These are phyloP conservation scores for Nitzschia sp. DNA, from an alignment of 108 stramenopile genomes.

Conservation along the genomic window DNA sequence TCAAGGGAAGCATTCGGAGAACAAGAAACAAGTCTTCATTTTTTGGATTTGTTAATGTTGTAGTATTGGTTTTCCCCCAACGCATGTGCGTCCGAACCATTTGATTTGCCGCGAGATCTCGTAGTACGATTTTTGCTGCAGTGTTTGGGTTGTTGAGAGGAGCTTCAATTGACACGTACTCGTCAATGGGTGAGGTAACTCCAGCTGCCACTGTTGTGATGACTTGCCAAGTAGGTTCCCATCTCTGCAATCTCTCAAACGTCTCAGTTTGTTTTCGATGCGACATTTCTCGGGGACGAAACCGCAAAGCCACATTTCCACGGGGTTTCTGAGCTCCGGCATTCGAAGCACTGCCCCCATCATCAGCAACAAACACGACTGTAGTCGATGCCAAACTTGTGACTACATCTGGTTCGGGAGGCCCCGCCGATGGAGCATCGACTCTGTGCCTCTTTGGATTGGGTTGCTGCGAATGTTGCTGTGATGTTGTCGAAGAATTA, in stretches of 20 bases:
- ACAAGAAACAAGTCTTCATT: slow-evolving; percentile 50
- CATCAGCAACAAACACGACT: too few species aligned
- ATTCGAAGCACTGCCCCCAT: too few species aligned
- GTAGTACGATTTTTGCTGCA: not conserved
- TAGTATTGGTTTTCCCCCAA: slow-evolving; percentile 3
- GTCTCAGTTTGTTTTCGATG: not conserved
- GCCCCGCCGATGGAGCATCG: too few species aligned
- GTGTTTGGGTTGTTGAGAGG: not conserved
- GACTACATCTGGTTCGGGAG: too few species aligned
- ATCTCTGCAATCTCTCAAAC: slow-evolving; percentile 37
- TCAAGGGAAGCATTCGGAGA: slow-evolving; percentile 56
- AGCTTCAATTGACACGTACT: not conserved
- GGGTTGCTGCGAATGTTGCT: too few species aligned
- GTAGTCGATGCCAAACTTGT: too few species aligned
- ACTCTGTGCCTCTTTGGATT: too few species aligned
- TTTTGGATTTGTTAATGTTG: not conserved
- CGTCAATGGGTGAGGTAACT: slow-evolving; percentile 15
- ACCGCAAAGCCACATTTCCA: not conserved
- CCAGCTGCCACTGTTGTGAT: slow-evolving; percentile 21
- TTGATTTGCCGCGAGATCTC: not conserved
- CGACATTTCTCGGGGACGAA: not conserved
- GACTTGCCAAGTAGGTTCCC: slow-evolving; percentile 67
- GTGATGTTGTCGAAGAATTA: too few species aligned
- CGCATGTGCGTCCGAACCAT: not conserved
- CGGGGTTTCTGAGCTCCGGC: not conserved